These are phyloP conservation scores for Sporothrix curviconia DNA, from an alignment of 2,329 filamentous ascomycete genomes.

Conservation along the genomic window DNA sequence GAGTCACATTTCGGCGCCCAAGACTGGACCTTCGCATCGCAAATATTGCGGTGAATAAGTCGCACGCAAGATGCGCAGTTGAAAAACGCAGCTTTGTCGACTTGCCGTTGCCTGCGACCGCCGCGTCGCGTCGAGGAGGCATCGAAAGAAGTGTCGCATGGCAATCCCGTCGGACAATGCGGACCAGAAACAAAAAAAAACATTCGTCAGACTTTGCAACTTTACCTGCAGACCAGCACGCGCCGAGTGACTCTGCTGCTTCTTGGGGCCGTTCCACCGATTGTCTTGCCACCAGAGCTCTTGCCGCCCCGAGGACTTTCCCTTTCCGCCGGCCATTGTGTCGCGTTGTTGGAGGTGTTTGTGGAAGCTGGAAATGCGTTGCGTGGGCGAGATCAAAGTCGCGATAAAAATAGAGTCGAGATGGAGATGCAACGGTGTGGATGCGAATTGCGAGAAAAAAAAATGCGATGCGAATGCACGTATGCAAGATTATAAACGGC, in stretches of 20 bases:
- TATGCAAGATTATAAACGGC: no score
- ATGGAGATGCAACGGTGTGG: slow-evolving; percentile 16
- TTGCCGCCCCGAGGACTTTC: slow-evolving; percentile 88
- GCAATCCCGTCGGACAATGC: slow-evolving; percentile 11
- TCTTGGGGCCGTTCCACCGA: slow-evolving; percentile 64
- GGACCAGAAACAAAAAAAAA: slow-evolving; percentile 19
- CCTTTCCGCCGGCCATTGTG: slow-evolving; percentile 77
- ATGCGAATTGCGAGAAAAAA: neutral
- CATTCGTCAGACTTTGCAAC: slow-evolving; percentile 30
- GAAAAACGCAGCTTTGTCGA: no score
- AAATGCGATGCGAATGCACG: neutral
- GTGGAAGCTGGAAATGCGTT: slow-evolving; percentile 13
- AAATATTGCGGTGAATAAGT: no score
- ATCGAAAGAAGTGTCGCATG: neutral
- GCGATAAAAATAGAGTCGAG: neutral
- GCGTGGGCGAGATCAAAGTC: neutral
- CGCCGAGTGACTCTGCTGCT: slow-evolving; percentile 91
- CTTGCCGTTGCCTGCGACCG: no score
- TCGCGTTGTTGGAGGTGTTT: slow-evolving; percentile 23
- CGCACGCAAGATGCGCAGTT: no score
- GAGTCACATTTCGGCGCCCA: no score
- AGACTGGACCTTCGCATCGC: no score
- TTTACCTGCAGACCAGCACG: slow-evolving; percentile 93
- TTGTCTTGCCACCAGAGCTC: slow-evolving; percentile 72
- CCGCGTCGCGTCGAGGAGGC: no score